Percentiles rank a stretch among this genome's conserved stretches.
These are phyloP conservation scores for Dacryopinax spathularia DNA, from an alignment of 768 basidiomycete genomes.

Conservation along the genomic window DNA sequence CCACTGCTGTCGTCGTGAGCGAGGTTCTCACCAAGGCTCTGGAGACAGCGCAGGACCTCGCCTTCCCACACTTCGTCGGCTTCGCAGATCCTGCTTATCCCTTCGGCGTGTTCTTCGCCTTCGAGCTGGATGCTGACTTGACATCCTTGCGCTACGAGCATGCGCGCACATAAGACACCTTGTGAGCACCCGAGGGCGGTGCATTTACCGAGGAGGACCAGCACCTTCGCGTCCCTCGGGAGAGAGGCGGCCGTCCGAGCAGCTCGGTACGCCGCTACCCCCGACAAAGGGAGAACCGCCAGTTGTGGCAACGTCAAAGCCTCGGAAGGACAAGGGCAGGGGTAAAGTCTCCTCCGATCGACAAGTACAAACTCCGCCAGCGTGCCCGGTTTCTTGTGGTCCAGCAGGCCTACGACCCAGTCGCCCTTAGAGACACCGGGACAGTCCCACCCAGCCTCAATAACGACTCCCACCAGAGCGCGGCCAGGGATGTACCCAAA, in stretches of 20 bases:
- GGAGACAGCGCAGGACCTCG: neutral
- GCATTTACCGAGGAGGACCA: conserved; percentile 50
- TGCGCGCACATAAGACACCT: conserved; percentile 64
- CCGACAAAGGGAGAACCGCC: conserved; percentile 63
- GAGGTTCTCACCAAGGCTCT: neutral
- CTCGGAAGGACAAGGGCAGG: conserved; percentile 17
- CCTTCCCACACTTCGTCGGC: conserved; percentile 6
- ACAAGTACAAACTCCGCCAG: conserved; percentile 78
- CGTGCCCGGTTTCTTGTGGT: conserved; percentile 72
- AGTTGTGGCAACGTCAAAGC: conserved; percentile 51
- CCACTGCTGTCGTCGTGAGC: conserved; percentile 4
- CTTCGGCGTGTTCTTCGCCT: neutral
- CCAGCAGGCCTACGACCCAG: conserved; percentile 71
- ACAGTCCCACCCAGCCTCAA: conserved; percentile 75
- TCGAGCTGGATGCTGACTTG: conserved; percentile 58
- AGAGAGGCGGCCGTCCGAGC: conserved; percentile 44
- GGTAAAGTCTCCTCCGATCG: conserved; percentile 62
- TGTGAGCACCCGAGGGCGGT: conserved; percentile 17
- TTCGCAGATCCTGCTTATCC: conserved; percentile 7
- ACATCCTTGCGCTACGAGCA: conserved; percentile 57
- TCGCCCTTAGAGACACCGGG: conserved; percentile 59
- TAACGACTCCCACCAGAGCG: conserved; percentile 68
- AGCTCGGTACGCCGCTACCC: conserved; percentile 69
- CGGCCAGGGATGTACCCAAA: conserved; percentile 72
- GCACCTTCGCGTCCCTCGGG: conserved; percentile 29